phyloP scores from a whole-genome alignment of 495 filamentous ascomycete genomes.

The Margaritispora aquatica region DNA sequence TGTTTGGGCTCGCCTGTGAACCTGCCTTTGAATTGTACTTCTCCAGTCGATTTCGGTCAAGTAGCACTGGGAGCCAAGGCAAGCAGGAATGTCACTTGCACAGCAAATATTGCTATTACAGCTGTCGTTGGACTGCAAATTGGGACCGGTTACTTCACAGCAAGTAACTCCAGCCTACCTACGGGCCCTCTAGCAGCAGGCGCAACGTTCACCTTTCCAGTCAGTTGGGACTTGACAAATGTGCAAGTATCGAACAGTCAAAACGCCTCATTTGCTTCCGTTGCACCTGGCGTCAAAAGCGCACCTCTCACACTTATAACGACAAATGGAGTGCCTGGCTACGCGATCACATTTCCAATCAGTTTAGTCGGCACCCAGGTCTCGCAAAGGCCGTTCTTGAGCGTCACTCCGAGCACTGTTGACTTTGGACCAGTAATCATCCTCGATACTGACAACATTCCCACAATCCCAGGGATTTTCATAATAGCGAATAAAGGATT shows the following conservation, averaged over 20 bases:
- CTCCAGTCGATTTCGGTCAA: neutral
- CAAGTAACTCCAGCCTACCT: neutral
- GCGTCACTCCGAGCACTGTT: neutral
- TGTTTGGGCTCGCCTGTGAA: neutral
- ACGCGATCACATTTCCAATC: neutral
- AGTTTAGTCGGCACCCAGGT: neutral
- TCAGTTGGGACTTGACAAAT: neutral
- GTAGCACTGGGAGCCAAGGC: neutral
- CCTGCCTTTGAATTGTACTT: neutral
- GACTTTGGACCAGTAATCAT: neutral
- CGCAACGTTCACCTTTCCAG: neutral
- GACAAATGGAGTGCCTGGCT: neutral
- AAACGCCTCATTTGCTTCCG: no score
- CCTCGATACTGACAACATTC: no score
- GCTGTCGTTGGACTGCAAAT: neutral
- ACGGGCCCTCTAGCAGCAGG: neutral
- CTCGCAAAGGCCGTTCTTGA: neutral
- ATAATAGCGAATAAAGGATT: neutral
- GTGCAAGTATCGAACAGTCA: no score
- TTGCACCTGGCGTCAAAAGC: neutral
- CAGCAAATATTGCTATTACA: slow-evolving; percentile 3
- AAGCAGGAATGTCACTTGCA: neutral
- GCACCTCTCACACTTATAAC: neutral
- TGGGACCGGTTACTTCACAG: neutral
- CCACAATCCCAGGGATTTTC: neutral